Evolutionary conservation across 371 early-diverging fungal species (phyloP).

Genomic region (Rhizomucor miehei): DNA sequence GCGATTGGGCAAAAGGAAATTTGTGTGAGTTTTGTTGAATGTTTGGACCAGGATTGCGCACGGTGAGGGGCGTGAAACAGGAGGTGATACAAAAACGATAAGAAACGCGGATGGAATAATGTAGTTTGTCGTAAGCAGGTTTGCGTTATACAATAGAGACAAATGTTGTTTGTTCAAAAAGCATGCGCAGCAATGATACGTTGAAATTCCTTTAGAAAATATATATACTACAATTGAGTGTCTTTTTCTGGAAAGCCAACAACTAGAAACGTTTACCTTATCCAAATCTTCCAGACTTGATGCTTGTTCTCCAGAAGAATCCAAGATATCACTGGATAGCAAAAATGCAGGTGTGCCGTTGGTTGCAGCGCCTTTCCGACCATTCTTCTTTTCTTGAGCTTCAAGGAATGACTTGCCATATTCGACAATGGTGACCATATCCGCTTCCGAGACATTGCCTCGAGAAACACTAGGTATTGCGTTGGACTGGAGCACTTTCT

Average conservation of each 20-base stretch:
- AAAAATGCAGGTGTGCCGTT: constrained; percentile 10
- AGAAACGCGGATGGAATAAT: too few species aligned
- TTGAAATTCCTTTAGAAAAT: constrained; percentile 27
- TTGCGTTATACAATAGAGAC: too few species aligned
- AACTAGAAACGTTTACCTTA: constrained; percentile 17
- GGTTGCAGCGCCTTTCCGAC: neutral
- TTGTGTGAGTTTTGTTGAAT: too few species aligned
- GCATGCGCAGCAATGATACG: constrained; percentile 33
- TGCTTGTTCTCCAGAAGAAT: constrained; percentile 10
- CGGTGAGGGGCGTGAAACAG: too few species aligned
- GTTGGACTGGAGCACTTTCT: constrained; percentile 8
- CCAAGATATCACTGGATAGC: constrained; percentile 3
- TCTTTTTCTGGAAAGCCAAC: too few species aligned
- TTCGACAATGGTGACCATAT: constrained; percentile 9
- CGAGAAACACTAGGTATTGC: neutral
- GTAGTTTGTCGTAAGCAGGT: too few species aligned
- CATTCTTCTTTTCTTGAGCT: constrained; percentile 6
- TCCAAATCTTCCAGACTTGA: constrained; percentile 41
- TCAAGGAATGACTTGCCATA: constrained; percentile 15
- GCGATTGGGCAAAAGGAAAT: too few species aligned
- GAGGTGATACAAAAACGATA: neutral
- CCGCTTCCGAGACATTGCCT: constrained; percentile 17
- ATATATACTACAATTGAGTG: too few species aligned
- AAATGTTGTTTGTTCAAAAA: constrained; percentile 15
- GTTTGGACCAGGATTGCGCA: too few species aligned